These are phyloP conservation scores for Medicago arabica DNA, from an alignment of 306 rosid species.

Conservation along the genomic window DNA sequence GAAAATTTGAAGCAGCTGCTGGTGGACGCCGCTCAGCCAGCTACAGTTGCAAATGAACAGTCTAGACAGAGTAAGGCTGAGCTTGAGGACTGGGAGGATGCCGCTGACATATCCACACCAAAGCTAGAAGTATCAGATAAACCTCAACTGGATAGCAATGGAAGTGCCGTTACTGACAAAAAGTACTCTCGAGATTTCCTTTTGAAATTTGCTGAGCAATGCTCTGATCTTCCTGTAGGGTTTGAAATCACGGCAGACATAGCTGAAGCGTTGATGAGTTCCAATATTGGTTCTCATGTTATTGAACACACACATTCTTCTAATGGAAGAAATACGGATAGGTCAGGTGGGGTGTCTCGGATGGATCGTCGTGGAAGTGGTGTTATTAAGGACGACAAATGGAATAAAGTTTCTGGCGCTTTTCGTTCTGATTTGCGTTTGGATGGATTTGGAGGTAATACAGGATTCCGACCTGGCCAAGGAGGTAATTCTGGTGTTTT, in stretches of 20 bases:
- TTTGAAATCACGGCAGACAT: slow-evolving; percentile 62
- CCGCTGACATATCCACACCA: slow-evolving; percentile 82
- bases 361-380: slow-evolving; percentile 81
- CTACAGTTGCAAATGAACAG: slow-evolving; percentile 33
- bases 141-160: slow-evolving; percentile 49
- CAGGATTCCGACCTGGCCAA: slow-evolving; percentile 69
- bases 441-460: slow-evolving; percentile 61
- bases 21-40: slow-evolving; percentile 47
- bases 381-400: slow-evolving; percentile 67
- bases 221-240: slow-evolving; percentile 60
- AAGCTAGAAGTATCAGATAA: slow-evolving; percentile 59
- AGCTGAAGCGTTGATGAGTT: slow-evolving; percentile 51
- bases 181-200: slow-evolving; percentile 93
- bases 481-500: slow-evolving; percentile 75
- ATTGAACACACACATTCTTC: slow-evolving; percentile 62
- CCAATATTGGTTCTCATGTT: slow-evolving; percentile 50
- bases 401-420: slow-evolving; percentile 61
- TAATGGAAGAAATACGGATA: slow-evolving; percentile 67
- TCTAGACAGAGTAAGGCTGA: slow-evolving; percentile 60
- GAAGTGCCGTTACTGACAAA: slow-evolving; percentile 51
- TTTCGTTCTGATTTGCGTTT: slow-evolving; percentile 50
- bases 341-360: slow-evolving; percentile 58
- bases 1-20: slow-evolving; percentile 52
- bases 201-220: slow-evolving; percentile 68
- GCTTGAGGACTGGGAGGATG: slow-evolving; percentile 98